These are phyloP conservation scores for Camelina laxa DNA, from an alignment of 345 rosid genomes.

Conservation along the genomic window DNA sequence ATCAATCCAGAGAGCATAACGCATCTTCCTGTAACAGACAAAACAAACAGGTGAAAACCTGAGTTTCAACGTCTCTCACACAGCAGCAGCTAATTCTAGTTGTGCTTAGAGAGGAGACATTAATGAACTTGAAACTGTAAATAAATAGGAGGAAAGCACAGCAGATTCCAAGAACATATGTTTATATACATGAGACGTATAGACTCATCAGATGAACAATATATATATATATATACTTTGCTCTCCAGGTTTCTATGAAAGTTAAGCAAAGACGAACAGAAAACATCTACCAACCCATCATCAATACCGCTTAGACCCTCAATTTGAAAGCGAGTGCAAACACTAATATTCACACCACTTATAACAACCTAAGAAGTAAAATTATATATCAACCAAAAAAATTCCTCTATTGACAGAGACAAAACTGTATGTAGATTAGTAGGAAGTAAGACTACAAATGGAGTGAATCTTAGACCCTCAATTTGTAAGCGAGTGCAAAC, in stretches of 20 bases:
- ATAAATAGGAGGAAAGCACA: neutral
- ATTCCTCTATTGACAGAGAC: neutral
- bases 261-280: too few relatives aligned
- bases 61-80: neutral
- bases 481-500: neutral
- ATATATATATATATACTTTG: too few relatives aligned
- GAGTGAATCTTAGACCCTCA: too few relatives aligned
- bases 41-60: neutral
- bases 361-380: neutral
- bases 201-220: neutral
- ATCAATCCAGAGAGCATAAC: slow-evolving; percentile 14
- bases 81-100: neutral
- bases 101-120: neutral
- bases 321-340: neutral
- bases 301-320: neutral
- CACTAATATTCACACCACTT: neutral
- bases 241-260: neutral
- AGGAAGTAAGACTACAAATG: neutral
- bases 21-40: slow-evolving; percentile 28
- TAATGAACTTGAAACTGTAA: neutral
- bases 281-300: neutral
- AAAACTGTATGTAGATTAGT: neutral
- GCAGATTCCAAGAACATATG: slow-evolving; percentile 8
- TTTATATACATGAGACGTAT: neutral
- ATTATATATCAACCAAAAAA: neutral